Evolutionary conservation across 345 rosid genomes (phyloP).

Genomic region (Dipteronia dyeriana): DNA sequence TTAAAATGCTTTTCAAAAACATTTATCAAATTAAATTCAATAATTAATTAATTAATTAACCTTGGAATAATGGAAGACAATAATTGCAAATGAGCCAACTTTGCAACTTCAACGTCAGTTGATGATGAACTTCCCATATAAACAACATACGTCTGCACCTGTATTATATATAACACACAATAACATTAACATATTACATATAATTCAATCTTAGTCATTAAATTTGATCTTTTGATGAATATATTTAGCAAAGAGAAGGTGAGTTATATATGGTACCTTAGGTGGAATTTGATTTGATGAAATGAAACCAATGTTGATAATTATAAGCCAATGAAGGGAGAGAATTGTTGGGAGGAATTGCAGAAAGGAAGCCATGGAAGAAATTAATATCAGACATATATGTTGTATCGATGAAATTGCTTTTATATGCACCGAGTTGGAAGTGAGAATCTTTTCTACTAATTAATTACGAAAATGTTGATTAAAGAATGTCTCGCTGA

Average conservation of each 20-base stretch:
- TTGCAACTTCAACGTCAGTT: constrained; percentile 22
- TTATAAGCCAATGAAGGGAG: constrained; percentile 17
- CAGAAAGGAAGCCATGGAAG: constrained; percentile 37
- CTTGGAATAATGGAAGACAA: constrained; percentile 54
- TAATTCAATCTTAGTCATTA: no score
- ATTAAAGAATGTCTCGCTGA: no score
- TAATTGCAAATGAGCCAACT: constrained; percentile 45
- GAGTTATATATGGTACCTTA: constrained; percentile 24
- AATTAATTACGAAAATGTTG: neutral
- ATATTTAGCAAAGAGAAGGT: neutral
- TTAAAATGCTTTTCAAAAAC: no score
- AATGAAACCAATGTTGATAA: constrained; percentile 7
- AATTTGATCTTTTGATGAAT: no score
- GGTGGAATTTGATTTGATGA: constrained; percentile 31
- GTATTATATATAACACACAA: no score
- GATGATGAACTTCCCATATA: constrained; percentile 65
- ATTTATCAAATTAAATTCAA: no score
- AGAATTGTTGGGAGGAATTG: constrained; percentile 29
- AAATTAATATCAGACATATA: neutral
- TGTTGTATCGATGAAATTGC: neutral
- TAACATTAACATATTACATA: no score
- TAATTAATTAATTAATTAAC: constrained; percentile 15
- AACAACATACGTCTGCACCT: constrained; percentile 58
- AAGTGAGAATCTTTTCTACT: neutral
- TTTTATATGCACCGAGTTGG: neutral